phyloP scores from a whole-genome alignment of 163 green algal genomes.

The Scenedesmus sp. region DNA sequence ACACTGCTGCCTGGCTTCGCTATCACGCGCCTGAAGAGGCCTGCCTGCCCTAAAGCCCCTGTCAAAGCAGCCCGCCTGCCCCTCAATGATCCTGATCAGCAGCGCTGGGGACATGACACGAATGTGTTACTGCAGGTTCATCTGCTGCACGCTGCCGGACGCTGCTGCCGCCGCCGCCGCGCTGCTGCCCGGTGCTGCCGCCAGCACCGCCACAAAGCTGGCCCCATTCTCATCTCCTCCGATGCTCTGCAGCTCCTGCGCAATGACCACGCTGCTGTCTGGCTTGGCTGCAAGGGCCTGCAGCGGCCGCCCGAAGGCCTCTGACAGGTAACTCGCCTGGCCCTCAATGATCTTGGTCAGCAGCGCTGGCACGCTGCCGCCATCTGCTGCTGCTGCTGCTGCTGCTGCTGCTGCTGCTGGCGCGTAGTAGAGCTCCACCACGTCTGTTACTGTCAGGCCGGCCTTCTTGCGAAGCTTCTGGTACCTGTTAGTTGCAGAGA shows the following conservation, averaged over 20 bases:
- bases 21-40: conserved; percentile 53
- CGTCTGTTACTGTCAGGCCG: conserved; percentile 81
- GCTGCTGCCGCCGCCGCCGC: conserved; percentile 34
- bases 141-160: conserved; percentile 23
- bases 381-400: conserved; percentile 16
- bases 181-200: conserved; percentile 39
- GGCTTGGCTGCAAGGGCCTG: conserved; percentile 55
- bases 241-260: conserved; percentile 67
- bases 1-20: conserved; percentile 54
- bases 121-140: neutral
- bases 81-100: conserved; percentile 20
- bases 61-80: conserved; percentile 61
- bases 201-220: conserved; percentile 43
- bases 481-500: conserved; percentile 68
- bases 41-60: conserved; percentile 60
- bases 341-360: conserved; percentile 24
- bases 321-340: conserved; percentile 63
- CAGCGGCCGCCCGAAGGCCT: conserved; percentile 66
- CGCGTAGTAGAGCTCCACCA: conserved; percentile 77
- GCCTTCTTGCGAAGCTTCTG: conserved; percentile 97
- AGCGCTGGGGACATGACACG: neutral
- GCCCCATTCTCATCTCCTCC: conserved; percentile 10
- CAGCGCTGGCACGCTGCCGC: conserved; percentile 3
- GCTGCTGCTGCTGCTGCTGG: conserved; percentile 24
- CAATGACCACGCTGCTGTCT: conserved; percentile 62